Percentiles rank a stretch among this genome's conserved stretches.
Conservation (phyloP, 176 grass and related monocot species). For the Secale cereale region DNA sequence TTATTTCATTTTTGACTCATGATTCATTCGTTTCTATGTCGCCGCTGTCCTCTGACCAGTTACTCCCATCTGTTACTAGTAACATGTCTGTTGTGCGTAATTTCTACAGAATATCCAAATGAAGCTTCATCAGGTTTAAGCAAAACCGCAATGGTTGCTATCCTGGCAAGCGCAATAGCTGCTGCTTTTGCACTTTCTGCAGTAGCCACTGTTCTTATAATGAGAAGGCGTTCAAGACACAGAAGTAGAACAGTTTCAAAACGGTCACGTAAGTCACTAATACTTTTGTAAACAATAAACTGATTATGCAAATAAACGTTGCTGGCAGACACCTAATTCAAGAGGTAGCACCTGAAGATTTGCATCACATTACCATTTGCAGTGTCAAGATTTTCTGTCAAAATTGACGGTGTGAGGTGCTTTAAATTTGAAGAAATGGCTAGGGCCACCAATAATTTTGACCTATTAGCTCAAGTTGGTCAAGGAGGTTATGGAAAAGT, state of each 20-base stretch:
- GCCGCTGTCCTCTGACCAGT: background rate
- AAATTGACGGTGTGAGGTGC: constrained; percentile 74
- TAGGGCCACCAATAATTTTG: constrained; percentile 70
- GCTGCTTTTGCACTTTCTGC: constrained; percentile 52
- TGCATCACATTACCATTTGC: constrained; percentile 30
- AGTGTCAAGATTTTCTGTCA: constrained; percentile 65
- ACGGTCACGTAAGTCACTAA: constrained; percentile 55
- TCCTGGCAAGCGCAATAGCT: constrained; percentile 52
- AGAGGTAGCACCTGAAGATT: constrained; percentile 13
- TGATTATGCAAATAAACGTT: background rate
- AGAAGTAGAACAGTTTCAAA: constrained; percentile 39
- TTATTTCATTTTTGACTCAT: background rate
- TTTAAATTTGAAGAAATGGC: constrained; percentile 87
- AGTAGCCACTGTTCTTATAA: constrained; percentile 57
- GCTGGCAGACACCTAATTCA: background rate
- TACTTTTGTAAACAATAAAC: constrained; percentile 21
- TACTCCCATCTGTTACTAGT: constrained; percentile 2
- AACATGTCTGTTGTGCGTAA: background rate
- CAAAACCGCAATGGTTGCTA: constrained; percentile 44
- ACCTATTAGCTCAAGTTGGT: constrained; percentile 63
- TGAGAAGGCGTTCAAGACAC: constrained; percentile 53
- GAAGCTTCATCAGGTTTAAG: constrained; percentile 54
- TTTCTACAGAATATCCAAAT: constrained; percentile 42
- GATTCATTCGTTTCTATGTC: background rate
- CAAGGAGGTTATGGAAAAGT: constrained; percentile 97